A percentile compares a stretch with the other conserved stretches of the same genome.
Evolutionary conservation across 1,139 yeast genomes (phyloP).

Genomic region (Lodderomyces theae): DNA sequence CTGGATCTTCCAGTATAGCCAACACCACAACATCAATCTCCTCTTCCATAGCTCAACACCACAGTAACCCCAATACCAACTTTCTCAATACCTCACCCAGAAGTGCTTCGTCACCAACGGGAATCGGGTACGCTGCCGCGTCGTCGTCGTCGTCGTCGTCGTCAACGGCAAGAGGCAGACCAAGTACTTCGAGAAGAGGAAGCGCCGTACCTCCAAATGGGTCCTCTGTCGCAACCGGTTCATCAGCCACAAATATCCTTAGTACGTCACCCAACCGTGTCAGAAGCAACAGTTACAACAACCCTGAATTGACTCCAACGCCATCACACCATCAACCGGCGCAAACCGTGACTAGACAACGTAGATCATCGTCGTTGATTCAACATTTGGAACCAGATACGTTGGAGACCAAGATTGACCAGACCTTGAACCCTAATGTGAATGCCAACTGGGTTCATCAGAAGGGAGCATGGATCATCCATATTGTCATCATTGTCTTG

Average conservation of each 20-base stretch:
- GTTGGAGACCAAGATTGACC: slow-evolving; percentile 89
- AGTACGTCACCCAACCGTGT: slow-evolving; percentile 12
- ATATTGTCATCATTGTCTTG: slow-evolving; percentile 73
- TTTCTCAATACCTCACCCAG: neutral
- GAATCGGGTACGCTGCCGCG: neutral
- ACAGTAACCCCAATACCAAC: neutral
- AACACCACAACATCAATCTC: slow-evolving; percentile 2
- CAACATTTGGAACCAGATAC: slow-evolving; percentile 93
- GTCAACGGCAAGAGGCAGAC: neutral
- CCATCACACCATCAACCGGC: slow-evolving; percentile 27
- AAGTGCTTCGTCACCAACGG: neutral
- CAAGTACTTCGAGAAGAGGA: slow-evolving; percentile 3
- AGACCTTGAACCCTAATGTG: slow-evolving; percentile 80
- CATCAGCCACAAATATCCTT: neutral
- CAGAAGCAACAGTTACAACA: slow-evolving; percentile 12
- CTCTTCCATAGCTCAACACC: neutral
- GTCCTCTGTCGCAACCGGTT: neutral
- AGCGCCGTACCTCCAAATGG: slow-evolving; percentile 1
- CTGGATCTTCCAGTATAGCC: neutral
- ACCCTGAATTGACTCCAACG: slow-evolving; percentile 22
- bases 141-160: neutral
- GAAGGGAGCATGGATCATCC: slow-evolving; percentile 95
- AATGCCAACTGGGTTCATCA: slow-evolving; percentile 96
- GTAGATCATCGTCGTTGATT: slow-evolving; percentile 55
- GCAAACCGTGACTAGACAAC: slow-evolving; percentile 34